Conservation (phyloP, 225 moss, liverwort and hornwort genomes). For the Polytrichum formosum region DNA sequence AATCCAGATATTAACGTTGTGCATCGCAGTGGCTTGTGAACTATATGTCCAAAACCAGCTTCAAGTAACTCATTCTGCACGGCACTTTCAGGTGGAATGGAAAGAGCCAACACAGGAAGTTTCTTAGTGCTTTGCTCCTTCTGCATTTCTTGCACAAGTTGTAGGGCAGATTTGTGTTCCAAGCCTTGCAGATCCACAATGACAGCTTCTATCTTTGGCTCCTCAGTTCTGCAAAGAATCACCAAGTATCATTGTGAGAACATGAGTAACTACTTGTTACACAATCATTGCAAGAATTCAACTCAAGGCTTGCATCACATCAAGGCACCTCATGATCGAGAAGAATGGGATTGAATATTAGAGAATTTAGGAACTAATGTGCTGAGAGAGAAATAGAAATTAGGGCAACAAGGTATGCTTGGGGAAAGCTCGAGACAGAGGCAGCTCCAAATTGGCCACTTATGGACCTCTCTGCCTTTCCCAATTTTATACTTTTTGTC, state of each 20-base stretch:
- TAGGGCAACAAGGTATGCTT: not conserved
- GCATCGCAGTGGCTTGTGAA: conserved; percentile 58
- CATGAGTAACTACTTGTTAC: not conserved
- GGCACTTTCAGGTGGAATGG: conserved; percentile 31
- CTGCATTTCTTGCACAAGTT: conserved; percentile 32
- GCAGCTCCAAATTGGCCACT: too few relatives aligned
- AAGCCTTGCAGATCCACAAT: conserved; percentile 56
- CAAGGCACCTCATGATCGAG: not conserved
- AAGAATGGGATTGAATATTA: too few relatives aligned
- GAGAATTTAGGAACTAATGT: too few relatives aligned
- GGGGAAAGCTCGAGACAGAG: too few relatives aligned
- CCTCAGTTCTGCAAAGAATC: conserved; percentile 18
- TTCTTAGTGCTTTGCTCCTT: conserved; percentile 17
- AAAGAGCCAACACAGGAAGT: conserved; percentile 41
- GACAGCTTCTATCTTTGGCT: conserved; percentile 35
- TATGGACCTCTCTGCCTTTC: too few relatives aligned
- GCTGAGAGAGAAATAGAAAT: not conserved
- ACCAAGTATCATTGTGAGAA: not conserved
- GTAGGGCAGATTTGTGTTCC: conserved; percentile 26
- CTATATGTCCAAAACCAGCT: conserved; percentile 43
- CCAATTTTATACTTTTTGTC: too few relatives aligned
- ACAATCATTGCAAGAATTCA: not conserved
- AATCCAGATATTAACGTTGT: conserved; percentile 51
- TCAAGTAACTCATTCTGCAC: conserved; percentile 37
- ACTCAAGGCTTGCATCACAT: not conserved